Base-by-base conservation (phyloP, 305 asterid genomes). In the Rubia balearica region DNA sequence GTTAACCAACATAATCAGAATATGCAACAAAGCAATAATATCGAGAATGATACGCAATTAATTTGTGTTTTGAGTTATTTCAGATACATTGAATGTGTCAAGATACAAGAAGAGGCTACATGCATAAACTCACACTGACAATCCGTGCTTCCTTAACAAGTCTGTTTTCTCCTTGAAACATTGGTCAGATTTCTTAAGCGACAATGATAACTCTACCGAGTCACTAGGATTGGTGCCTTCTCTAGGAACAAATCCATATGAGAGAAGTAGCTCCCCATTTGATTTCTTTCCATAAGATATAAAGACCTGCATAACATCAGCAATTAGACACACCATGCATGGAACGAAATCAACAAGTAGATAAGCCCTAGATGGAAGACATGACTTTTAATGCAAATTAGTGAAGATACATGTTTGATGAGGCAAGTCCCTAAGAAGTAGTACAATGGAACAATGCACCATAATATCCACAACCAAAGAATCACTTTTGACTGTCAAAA, bases 221-320 rank as follows among this genome's bases (percentile, higher is more conserved):
- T 93, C 98, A 45, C 83, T 79, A 30, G 98, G 94, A 74, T 93
- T 93, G 66, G 98, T 87, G 81, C 98, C 98, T 81, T 92, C 97
- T 69, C 88, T 84, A 24, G 98, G 98, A 79, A 92, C 98, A 80
- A 92, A 93, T 77, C 97, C 98, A 71, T 93, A 93, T 2, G 98
- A 93, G 73, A 93, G 97, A 83, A 93, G 77, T 65, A 93, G 85
- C 85, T 90, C 98, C 67, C 98, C 97, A 27, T 93, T 93, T 27
- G 98, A 89, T 83, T 93, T 90, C 84, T 76, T 85, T 61, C 97
- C 98, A 69, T 93, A 93, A 65, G 96, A 93, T 80, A 93, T 93
- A 81, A 90, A 93, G 62, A 93, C 96, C 98, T 93, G 92, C 80
- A 77, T 61, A 43, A 75, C 74, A 72, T 71, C 61, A 72, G 55